A percentile compares a stretch with the other conserved stretches of the same genome.
Conservation (phyloP, 441 rosid genomes). For the Gossypium aridum region DNA sequence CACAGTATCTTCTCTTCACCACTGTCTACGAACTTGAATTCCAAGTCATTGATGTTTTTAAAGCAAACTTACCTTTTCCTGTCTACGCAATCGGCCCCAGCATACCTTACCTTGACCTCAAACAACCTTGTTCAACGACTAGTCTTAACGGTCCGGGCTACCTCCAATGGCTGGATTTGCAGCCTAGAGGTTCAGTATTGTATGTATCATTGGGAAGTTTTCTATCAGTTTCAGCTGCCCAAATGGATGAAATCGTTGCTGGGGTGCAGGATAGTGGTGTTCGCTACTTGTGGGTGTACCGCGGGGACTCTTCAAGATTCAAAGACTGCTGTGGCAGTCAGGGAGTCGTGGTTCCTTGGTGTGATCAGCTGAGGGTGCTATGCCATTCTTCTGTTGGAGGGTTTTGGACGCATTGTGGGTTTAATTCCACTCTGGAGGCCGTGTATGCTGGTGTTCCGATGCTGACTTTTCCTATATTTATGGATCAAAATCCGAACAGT, state of each 20-base stretch:
- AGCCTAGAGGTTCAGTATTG: slow-evolving; percentile 24
- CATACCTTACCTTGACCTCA: slow-evolving; percentile 33
- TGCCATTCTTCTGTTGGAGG: slow-evolving; percentile 33
- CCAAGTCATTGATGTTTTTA: slow-evolving; percentile 25
- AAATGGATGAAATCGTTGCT: slow-evolving; percentile 21
- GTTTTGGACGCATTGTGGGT: slow-evolving; percentile 35
- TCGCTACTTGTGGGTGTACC: slow-evolving; percentile 29
- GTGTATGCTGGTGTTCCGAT: slow-evolving; percentile 22
- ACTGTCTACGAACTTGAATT: slow-evolving; percentile 38
- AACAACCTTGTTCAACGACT: not conserved
- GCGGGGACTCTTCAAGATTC: slow-evolving; percentile 1
- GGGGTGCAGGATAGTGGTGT: slow-evolving; percentile 23
- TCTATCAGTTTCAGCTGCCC: slow-evolving; percentile 18
- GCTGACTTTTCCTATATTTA: slow-evolving; percentile 22
- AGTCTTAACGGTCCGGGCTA: not conserved
- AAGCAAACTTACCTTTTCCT: slow-evolving; percentile 14
- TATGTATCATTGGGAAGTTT: slow-evolving; percentile 32
- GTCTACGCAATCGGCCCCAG: slow-evolving; percentile 35
- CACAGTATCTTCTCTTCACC: slow-evolving; percentile 38
- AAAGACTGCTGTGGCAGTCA: slow-evolving; percentile 2
- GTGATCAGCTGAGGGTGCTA: slow-evolving; percentile 28
- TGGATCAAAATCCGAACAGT: slow-evolving; percentile 19
- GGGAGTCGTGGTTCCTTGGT: slow-evolving; percentile 26
- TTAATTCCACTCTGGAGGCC: slow-evolving; percentile 33
- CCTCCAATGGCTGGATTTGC: slow-evolving; percentile 23